Percentiles rank a stretch among this genome's conserved stretches.
phyloP scores from a whole-genome alignment of 2,329 filamentous ascomycete genomes.

The Pestalotiopsis fici region DNA sequence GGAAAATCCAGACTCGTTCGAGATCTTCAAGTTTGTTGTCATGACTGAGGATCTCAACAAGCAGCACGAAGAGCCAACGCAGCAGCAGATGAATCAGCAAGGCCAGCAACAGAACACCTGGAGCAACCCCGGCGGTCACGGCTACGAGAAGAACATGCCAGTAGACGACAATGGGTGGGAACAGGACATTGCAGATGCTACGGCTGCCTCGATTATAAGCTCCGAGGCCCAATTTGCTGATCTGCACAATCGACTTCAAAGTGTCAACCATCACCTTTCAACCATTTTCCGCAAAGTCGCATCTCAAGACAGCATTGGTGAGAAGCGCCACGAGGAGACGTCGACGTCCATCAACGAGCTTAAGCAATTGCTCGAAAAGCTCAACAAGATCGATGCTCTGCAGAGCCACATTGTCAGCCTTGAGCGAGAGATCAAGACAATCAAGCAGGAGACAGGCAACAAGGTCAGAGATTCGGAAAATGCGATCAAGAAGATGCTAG shows the following conservation, averaged over 20 bases:
- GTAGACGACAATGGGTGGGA: slow-evolving; percentile 34
- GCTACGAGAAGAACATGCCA: slow-evolving; percentile 18
- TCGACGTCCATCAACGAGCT: slow-evolving; percentile 48
- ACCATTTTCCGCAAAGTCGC: slow-evolving; percentile 61
- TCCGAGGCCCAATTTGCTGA: slow-evolving; percentile 74
- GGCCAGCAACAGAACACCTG: slow-evolving; percentile 28
- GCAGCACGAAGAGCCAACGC: slow-evolving; percentile 29
- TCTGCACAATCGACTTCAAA: slow-evolving; percentile 80
- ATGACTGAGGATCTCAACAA: slow-evolving; percentile 53
- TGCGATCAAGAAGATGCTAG: slow-evolving; percentile 53
- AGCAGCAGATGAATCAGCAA: slow-evolving; percentile 31
- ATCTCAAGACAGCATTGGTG: slow-evolving; percentile 48
- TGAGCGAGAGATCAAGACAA: slow-evolving; percentile 58
- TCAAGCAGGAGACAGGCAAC: slow-evolving; percentile 55
- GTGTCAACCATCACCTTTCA: slow-evolving; percentile 67
- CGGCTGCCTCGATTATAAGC: slow-evolving; percentile 47
- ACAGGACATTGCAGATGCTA: slow-evolving; percentile 46
- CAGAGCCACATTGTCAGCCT: slow-evolving; percentile 51
- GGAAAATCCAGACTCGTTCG: slow-evolving; percentile 92
- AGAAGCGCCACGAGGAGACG: slow-evolving; percentile 59
- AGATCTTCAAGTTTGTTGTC: slow-evolving; percentile 84
- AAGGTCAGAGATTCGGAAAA: slow-evolving; percentile 53
- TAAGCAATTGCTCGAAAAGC: slow-evolving; percentile 41
- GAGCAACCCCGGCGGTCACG: slow-evolving; percentile 24
- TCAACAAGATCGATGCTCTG: slow-evolving; percentile 45